Conservation (phyloP, 352 stramenopile genomes). For the Aphanomyces cochlioides region DNA sequence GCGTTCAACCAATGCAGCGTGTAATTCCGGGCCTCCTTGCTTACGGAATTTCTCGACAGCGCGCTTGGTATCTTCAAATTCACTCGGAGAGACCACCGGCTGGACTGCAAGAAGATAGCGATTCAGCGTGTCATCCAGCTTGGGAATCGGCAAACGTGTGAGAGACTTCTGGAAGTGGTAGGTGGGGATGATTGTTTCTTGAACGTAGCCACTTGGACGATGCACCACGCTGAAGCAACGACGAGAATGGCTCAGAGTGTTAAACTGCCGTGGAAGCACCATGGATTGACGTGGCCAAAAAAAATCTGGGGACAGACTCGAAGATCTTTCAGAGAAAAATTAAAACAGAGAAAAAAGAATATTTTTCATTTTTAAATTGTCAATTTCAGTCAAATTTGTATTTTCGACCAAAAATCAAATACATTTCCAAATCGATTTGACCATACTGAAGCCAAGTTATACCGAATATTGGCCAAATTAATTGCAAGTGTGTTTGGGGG, state of each 20-base stretch:
- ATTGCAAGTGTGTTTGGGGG: too few relatives aligned
- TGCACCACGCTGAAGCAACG: neutral
- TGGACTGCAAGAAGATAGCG: conserved; percentile 76
- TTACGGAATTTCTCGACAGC: conserved; percentile 57
- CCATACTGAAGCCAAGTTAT: too few relatives aligned
- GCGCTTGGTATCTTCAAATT: conserved; percentile 54
- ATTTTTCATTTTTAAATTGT: conserved; percentile 2
- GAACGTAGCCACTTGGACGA: conserved; percentile 52
- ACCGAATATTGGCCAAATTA: too few relatives aligned
- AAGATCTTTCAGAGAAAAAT: neutral
- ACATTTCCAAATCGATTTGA: too few relatives aligned
- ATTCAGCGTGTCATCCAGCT: conserved; percentile 77
- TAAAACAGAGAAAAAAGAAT: neutral
- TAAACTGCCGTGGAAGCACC: neutral
- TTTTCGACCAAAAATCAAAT: too few relatives aligned
- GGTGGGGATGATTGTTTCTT: conserved; percentile 83
- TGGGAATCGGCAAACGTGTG: conserved; percentile 78
- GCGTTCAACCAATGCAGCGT: conserved; percentile 65
- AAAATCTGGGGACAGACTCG: neutral
- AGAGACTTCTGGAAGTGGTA: conserved; percentile 87
- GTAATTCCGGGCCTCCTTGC: conserved; percentile 59
- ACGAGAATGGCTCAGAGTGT: neutral
- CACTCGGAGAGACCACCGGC: conserved; percentile 53
- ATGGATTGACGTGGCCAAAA: neutral
- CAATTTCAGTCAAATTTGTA: too few relatives aligned